A percentile compares a stretch with the other conserved stretches of the same genome.
phyloP scores from a whole-genome alignment of 2,329 filamentous ascomycete genomes.

The Microthyrium microscopicum region DNA sequence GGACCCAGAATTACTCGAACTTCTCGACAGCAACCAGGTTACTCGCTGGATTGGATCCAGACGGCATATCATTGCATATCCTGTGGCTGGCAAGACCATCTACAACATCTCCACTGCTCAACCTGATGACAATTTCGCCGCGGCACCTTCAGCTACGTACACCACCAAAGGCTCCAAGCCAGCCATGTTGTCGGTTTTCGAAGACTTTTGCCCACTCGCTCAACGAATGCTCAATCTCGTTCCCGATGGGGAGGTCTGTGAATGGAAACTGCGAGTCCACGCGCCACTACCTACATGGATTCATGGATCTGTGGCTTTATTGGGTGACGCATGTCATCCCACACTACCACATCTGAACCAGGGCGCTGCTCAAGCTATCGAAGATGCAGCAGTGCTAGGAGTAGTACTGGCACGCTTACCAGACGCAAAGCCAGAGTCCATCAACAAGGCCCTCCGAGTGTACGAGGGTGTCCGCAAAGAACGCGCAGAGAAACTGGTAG shows the following conservation, averaged over 20 bases:
- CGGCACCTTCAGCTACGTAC: constrained; percentile 42
- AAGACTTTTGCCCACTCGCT: constrained; percentile 44
- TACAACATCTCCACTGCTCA: constrained; percentile 52
- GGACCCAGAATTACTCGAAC: constrained; percentile 49
- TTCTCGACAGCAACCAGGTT: constrained; percentile 50
- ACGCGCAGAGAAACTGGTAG: constrained; percentile 39
- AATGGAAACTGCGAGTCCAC: constrained; percentile 49
- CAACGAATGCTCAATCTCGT: constrained; percentile 44
- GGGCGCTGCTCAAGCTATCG: constrained; percentile 48
- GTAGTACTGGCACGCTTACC: constrained; percentile 34
- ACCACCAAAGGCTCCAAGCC: constrained; percentile 45
- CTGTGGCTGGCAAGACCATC: constrained; percentile 48
- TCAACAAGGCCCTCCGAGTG: constrained; percentile 35
- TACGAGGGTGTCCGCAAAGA: constrained; percentile 41
- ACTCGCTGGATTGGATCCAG: constrained; percentile 62
- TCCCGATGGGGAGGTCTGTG: constrained; percentile 46
- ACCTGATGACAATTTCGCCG: constrained; percentile 42
- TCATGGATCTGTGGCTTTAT: constrained; percentile 32
- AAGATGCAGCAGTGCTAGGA: constrained; percentile 42
- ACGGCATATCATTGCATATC: constrained; percentile 64
- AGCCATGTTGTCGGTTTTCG: constrained; percentile 42
- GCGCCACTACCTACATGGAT: constrained; percentile 47
- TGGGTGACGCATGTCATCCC: constrained; percentile 46
- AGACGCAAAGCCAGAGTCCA: constrained; percentile 26
- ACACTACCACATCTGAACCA: constrained; percentile 48